Evolutionary conservation across 116 monocot species (phyloP), one percentile per base, ranked within the genome.

Genomic region (Trichopus zeylanicus): DNA sequence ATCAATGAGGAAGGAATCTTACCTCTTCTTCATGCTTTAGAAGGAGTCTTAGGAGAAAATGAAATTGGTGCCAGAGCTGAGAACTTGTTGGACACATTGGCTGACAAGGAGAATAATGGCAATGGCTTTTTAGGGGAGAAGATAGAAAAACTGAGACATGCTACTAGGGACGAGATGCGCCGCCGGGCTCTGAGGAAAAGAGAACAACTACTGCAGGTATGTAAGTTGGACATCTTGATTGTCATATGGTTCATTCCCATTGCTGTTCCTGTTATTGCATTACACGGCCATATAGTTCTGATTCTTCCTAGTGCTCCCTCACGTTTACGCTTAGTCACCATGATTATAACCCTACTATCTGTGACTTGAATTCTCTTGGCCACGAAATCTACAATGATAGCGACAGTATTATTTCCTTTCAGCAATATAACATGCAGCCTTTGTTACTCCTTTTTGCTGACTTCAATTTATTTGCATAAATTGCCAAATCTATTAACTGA

Each of bases 41-140:
- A 98, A 62, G 84, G 97, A 2, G 91, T 87, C 16, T 16, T 85
- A 57, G 97, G 87, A 24, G 97, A 88, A 68, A 91, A 82, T 77
- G 91, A 91, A 38, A 91, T 98, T 48, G 97, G 91, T 65, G 82
- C 82, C 54, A 81, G 78, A 60, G 97, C 97, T 15, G 97, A 98
- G 67, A 98, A 98, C 63, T 70, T 98, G 61, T 71, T 98, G 70
- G 97, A 98, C 61, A 88, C 88, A 28, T 65, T 98, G 19, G 74
- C 91, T 58, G 91, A 98, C 75, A 89, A 81, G 69, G 94, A 89
- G 53, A 75, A 62, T 55, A 84, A 67, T 70, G 88, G 85, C 11
- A 75, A 98, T 75, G 97, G 97, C 42, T 91, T 98, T 62, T 70
- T 98, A 35, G 80, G 77, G 21, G 81, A 87, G 27, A 76, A 84